A percentile compares a stretch with the other conserved stretches of the same genome.
Evolutionary conservation across 1,139 yeast genomes (phyloP).

Genomic region (Blastobotrys arbuscula): DNA sequence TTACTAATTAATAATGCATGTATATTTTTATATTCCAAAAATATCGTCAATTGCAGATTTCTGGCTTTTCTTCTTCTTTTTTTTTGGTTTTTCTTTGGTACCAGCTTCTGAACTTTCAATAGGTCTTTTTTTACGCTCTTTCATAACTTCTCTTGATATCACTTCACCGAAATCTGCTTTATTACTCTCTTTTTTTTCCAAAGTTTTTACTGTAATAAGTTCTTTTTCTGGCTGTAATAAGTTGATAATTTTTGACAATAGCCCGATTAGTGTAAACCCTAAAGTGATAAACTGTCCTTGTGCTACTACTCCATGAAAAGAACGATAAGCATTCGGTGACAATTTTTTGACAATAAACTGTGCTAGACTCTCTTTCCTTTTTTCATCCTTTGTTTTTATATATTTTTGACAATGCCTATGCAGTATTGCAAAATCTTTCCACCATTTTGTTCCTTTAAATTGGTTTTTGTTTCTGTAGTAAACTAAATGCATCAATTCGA

Average conservation of each 20-base stretch:
- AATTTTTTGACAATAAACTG: constrained; percentile 36
- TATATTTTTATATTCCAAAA: constrained; percentile 6
- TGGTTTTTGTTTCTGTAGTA: constrained; percentile 73
- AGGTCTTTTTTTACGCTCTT: background rate
- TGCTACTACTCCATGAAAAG: constrained; percentile 62
- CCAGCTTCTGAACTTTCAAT: background rate
- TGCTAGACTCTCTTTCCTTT: constrained; percentile 1
- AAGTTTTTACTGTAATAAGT: background rate
- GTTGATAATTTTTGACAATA: constrained; percentile 44
- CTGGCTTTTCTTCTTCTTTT: constrained; percentile 9
- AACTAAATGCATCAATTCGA: constrained; percentile 51
- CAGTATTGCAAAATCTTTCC: constrained; percentile 60
- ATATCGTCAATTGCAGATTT: constrained; percentile 14
- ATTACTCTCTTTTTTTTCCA: background rate
- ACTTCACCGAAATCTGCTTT: constrained; percentile 7
- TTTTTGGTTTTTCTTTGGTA: constrained; percentile 3
- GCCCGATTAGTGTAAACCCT: constrained; percentile 65
- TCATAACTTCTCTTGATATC: constrained; percentile 21
- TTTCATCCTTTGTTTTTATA: constrained; percentile 23
- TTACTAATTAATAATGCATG: too few relatives aligned
- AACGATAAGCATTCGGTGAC: constrained; percentile 49
- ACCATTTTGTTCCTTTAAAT: constrained; percentile 71
- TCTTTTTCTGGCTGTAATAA: constrained; percentile 21
- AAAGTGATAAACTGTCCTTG: constrained; percentile 73
- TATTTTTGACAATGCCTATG: constrained; percentile 38